These are phyloP conservation scores for Porpolomopsis calyptriformis DNA, from an alignment of 768 basidiomycete species.

Conservation along the genomic window DNA sequence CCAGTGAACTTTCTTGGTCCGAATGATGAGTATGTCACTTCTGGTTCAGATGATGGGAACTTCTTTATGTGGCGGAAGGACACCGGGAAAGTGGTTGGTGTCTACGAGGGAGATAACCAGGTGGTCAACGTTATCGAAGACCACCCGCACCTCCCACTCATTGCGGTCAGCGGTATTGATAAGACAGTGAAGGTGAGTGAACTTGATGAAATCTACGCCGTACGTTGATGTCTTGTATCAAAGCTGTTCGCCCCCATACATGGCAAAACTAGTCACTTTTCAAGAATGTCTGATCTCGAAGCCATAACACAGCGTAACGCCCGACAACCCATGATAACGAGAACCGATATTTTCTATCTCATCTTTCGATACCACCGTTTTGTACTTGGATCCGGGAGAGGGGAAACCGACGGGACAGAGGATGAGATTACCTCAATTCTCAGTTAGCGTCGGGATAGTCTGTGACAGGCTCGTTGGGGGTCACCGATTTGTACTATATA, in stretches of 20 bases:
- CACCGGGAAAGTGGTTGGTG: conserved; percentile 51
- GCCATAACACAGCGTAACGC: conserved; percentile 48
- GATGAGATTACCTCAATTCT: conserved; percentile 3
- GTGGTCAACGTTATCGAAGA: conserved; percentile 84
- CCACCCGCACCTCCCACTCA: conserved; percentile 66
- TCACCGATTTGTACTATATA: neutral
- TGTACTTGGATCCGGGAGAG: conserved; percentile 9
- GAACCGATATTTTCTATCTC: conserved; percentile 10
- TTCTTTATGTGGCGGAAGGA: conserved; percentile 81
- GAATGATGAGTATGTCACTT: conserved; percentile 63
- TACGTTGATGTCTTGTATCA: conserved; percentile 3
- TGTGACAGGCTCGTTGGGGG: no score
- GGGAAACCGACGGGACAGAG: conserved; percentile 7
- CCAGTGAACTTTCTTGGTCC: conserved; percentile 80
- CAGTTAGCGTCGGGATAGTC: no score
- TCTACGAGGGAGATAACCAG: conserved; percentile 73
- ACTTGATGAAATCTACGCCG: neutral
- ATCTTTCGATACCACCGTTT: conserved; percentile 19
- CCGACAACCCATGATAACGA: neutral
- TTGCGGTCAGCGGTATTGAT: conserved; percentile 87
- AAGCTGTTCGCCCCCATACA: conserved; percentile 59
- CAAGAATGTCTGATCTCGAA: conserved; percentile 40
- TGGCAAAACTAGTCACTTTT: conserved; percentile 37
- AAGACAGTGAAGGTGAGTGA: conserved; percentile 62
- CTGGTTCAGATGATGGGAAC: conserved; percentile 82